A percentile compares a stretch with the other conserved stretches of the same genome.
phyloP scores from a whole-genome alignment of 495 filamentous ascomycete genomes.

The Penicillium maclennaniae region DNA sequence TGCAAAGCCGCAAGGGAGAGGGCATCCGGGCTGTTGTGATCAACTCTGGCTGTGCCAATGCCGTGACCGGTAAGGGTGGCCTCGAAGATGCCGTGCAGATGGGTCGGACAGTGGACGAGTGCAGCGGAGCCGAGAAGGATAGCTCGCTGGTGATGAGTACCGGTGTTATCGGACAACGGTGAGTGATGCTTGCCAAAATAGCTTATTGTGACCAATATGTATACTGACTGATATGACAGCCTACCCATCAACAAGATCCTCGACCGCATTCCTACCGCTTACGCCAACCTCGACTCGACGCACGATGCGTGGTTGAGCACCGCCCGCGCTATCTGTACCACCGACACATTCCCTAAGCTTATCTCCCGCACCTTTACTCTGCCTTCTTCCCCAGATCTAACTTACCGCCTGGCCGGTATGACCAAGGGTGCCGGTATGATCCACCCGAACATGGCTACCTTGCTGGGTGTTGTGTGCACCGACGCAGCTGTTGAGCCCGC shows the following conservation, averaged over 20 bases:
- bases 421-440: constrained; percentile 99
- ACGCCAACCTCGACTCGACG: constrained; percentile 61
- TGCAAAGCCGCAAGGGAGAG: constrained; percentile 60
- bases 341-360: constrained; percentile 98
- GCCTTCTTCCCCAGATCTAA: constrained; percentile 67
- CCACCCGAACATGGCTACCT: constrained; percentile 97
- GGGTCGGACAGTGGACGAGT: constrained; percentile 72
- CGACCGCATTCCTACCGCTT: constrained; percentile 70
- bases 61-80: constrained; percentile 89
- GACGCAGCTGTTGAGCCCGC: constrained; percentile 76
- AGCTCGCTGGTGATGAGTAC: constrained; percentile 94
- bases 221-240: constrained; percentile 34
- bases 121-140: constrained; percentile 56
- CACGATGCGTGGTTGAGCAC: constrained; percentile 84
- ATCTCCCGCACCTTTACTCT: constrained; percentile 79
- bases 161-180: constrained; percentile 95
- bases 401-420: constrained; percentile 87
- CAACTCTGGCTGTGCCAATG: constrained; percentile 97
- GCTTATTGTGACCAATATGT: not conserved
- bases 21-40: constrained; percentile 80
- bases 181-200: constrained; percentile 3
- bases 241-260: constrained; percentile 91
- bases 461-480: constrained; percentile 90
- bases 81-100: constrained; percentile 84
- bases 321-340: constrained; percentile 95